These are phyloP conservation scores for Aegilops bicornis DNA, from an alignment of 176 grass and related monocot species.

Conservation along the genomic window DNA sequence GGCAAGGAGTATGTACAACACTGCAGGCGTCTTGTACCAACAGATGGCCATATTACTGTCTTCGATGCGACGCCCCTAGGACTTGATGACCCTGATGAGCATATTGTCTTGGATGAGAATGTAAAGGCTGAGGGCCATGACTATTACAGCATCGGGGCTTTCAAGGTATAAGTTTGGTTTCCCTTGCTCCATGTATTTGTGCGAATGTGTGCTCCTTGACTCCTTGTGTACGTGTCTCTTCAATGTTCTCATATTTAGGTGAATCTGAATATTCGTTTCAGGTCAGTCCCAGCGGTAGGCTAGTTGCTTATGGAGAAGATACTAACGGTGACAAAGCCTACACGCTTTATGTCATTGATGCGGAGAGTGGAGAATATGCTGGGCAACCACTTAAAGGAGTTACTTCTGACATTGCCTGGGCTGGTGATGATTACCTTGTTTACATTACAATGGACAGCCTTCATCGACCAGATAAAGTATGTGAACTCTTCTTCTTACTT, in stretches of 20 bases:
- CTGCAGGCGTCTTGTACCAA: conserved; percentile 54
- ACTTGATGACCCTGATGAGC: conserved; percentile 61
- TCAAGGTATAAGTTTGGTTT: conserved; percentile 45
- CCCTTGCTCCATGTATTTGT: neutral
- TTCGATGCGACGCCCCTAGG: conserved; percentile 70
- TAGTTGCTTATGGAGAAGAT: conserved; percentile 85
- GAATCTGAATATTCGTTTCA: conserved; percentile 28
- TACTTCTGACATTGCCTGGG: conserved; percentile 81
- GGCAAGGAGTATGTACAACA: conserved; percentile 86
- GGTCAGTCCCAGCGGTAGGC: conserved; percentile 82
- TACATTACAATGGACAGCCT: conserved; percentile 86
- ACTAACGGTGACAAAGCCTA: conserved; percentile 89
- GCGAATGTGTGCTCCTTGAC: neutral
- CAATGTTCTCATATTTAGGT: neutral
- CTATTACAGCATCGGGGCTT: conserved; percentile 77
- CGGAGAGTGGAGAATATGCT: conserved; percentile 54
- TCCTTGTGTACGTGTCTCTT: neutral
- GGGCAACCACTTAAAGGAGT: conserved; percentile 64
- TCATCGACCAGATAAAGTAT: conserved; percentile 90
- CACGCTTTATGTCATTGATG: conserved; percentile 76
- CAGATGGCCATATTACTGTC: conserved; percentile 45
- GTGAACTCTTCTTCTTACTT: neutral
- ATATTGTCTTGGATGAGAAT: conserved; percentile 93
- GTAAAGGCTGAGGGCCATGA: conserved; percentile 58
- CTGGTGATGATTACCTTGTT: conserved; percentile 70